phyloP scores from a whole-genome alignment of 1,284 basidiomycete species.

The Cutaneotrichosporon arboriforme region DNA sequence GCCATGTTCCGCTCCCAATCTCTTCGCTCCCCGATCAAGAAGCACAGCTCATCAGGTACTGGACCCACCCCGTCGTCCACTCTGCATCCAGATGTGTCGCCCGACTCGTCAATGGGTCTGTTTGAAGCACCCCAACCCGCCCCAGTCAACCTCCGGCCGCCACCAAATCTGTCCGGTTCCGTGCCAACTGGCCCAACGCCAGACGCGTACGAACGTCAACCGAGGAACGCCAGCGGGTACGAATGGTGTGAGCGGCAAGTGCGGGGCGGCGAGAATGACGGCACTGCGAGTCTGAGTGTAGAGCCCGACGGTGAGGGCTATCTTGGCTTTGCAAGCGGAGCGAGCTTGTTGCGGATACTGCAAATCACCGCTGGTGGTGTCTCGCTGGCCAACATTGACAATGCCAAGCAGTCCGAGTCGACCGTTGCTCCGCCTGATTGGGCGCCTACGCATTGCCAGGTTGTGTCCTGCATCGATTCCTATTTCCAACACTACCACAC shows the following conservation, averaged over 20 bases:
- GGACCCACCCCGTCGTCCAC: background rate
- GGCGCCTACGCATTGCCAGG: slow-evolving; percentile 7
- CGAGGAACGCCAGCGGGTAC: slow-evolving; percentile 16
- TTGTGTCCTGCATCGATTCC: slow-evolving; percentile 15
- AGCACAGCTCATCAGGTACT: too few relatives aligned
- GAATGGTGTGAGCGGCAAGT: slow-evolving; percentile 20
- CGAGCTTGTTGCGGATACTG: slow-evolving; percentile 22
- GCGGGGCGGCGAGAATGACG: slow-evolving; percentile 15
- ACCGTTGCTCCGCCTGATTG: slow-evolving; percentile 4
- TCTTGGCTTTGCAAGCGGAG: slow-evolving; percentile 25
- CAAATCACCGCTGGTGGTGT: slow-evolving; percentile 18
- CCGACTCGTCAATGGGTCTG: background rate
- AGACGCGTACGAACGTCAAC: slow-evolving; percentile 15
- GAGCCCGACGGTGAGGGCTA: slow-evolving; percentile 24
- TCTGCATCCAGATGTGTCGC: background rate
- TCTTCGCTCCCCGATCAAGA: background rate
- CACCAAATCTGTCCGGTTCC: background rate
- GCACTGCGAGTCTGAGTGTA: slow-evolving; percentile 22
- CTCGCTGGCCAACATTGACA: background rate
- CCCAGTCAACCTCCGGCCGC: background rate
- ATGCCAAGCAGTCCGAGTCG: too few relatives aligned
- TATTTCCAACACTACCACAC: slow-evolving; percentile 28
- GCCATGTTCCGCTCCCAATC: background rate
- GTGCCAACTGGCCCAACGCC: slow-evolving; percentile 4
- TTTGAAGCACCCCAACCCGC: slow-evolving; percentile 6